Base-by-base conservation (phyloP, 495 filamentous ascomycete species). In the Sabuloglossum arenarium region DNA sequence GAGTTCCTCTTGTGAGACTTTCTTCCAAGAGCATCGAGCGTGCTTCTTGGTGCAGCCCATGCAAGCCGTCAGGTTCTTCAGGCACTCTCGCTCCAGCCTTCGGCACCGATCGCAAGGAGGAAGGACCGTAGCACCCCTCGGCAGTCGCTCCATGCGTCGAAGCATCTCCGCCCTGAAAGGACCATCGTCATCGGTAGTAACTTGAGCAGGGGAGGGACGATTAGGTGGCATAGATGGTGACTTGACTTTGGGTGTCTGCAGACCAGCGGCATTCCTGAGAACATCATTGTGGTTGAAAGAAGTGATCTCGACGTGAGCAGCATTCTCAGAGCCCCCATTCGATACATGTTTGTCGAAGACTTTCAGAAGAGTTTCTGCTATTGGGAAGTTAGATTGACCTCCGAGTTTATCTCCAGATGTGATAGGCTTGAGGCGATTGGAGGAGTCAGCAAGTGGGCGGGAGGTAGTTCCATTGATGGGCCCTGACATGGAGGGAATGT, bases 11-110 rank as follows among this genome's bases (percentile, higher is more conserved):
- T 86, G 79, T 37, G 77, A 80, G 50, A 89, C 75, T 55, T 82
- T 78, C 58, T 79, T 81, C 86, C 86, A 94, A 24, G 75, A 78
- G 65, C 87, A 94, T 59, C 84, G 88, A 14, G 85, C 84, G 63
- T 91, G 86, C 67, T 90, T 89, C 66, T 84, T 85, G 1, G 87
- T 91, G 67, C 87, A 94, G 34, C 84, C 85, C 66, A 84, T 75
- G 65, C 87, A 94, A 24, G 86, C 84, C 0, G 85, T 90, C 32
- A 88, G 69, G 57, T 93, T 85, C 67, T 90, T 91, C 37, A 87
- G 68, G 54, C 87, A 94, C 57, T 85, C 78, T 72, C 86, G 85
- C 58, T 83, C 79, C 16, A 90, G 71, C 14, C 87, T 75, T 23
- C 86, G 75, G 61, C 87, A 94, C 25, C 85, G 75, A 64, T 93